Base-by-base conservation (phyloP, 768 basidiomycete genomes). In the Termitomyces bulborhizus region DNA sequence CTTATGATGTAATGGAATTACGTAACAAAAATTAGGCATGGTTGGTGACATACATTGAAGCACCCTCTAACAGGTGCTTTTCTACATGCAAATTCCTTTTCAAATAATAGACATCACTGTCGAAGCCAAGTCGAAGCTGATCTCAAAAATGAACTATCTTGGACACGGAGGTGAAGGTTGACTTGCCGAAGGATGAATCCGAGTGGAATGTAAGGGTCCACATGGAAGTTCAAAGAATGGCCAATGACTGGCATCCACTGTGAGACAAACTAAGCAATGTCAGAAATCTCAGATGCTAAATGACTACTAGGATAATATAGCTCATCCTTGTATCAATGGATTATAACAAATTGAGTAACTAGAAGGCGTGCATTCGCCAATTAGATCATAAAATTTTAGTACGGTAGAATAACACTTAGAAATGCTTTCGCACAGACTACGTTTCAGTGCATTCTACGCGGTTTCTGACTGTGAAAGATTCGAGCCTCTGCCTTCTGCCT, bases 401-500 rank as follows among this genome's bases (percentile, higher is more conserved):
- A 4, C 13, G 27, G 31, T 46, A 32, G 18, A 32, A 7, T 18
- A 21, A 24, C 16, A 47, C 46, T 47, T 18, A 32, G 15, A 7
- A 24, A 47, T 7, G 18, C 6, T 39, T 16, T 6, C 9, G 48
- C 36, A 36, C 15, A 26, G 34, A 26, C 36, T 16, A 7, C 15
- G 4, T 9, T 16, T 37, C 3, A 26, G 16, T 24, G 4, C 32
- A 34, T 1, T 16, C 7, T 37, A 48, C 9, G 16, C 21, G 13
- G 2, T 18, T 26, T 49, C 36, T 15, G 9, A 32, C 18, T 12
- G n/a, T 12, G 34, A 27, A 29, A 51, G 18, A 15, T 26, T 4
- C 0, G 44, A 75, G 2, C 85, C 84, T 63, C 90, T 73, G 16
- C 83, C 82, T 66, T 93, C 90, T 6, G 70, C 75, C 44, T 73